Evolutionary conservation across 148 eudicot species (phyloP).

Genomic region (Rhododendron henanense): DNA sequence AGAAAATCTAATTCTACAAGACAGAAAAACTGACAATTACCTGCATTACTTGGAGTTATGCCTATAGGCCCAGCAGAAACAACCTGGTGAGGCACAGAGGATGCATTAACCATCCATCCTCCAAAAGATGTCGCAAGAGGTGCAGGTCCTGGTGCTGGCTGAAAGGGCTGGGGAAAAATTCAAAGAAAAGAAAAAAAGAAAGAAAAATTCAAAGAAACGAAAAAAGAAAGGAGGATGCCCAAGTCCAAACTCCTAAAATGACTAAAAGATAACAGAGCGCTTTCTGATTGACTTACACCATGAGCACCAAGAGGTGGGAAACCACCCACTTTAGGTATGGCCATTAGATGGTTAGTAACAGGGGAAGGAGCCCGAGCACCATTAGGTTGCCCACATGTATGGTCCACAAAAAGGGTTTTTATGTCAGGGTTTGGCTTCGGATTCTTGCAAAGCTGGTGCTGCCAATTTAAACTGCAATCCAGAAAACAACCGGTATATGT

Average conservation of each 20-base stretch:
- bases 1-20: not conserved
- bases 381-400: constrained; percentile 73
- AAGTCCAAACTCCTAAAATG: not conserved
- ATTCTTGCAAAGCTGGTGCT: constrained; percentile 76
- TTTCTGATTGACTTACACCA: constrained; percentile 38
- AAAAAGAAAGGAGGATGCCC: not conserved
- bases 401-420: constrained; percentile 75
- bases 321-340: constrained; percentile 15
- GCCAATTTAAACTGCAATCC: constrained; percentile 80
- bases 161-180: constrained; percentile 36
- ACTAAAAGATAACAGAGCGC: not conserved
- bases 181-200: not conserved
- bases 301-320: constrained; percentile 51
- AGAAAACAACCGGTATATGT: not conserved
- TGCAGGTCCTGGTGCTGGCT: constrained; percentile 34
- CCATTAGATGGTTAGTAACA: constrained; percentile 28
- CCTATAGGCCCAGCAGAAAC: constrained; percentile 43
- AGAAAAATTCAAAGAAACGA: not conserved
- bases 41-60: constrained; percentile 32
- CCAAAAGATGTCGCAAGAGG: constrained; percentile 39
- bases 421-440: constrained; percentile 77
- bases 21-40: constrained; percentile 20
- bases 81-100: constrained; percentile 43
- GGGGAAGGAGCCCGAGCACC: constrained; percentile 64
- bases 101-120: constrained; percentile 55